Base-by-base conservation (phyloP, 2,329 filamentous ascomycete genomes). In the Claviceps sp. region DNA sequence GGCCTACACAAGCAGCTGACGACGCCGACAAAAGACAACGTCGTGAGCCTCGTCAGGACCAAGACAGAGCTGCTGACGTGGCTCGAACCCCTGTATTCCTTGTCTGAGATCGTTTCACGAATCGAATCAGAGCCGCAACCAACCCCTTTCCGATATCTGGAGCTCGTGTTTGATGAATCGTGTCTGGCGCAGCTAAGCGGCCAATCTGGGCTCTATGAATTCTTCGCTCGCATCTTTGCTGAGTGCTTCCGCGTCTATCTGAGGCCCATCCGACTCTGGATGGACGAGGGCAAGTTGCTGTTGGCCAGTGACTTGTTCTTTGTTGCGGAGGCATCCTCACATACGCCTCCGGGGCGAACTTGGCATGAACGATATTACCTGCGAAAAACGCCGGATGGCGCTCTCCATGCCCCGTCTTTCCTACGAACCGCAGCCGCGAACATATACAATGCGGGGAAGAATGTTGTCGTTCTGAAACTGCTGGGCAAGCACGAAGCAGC, bases 371-470 rank as follows among this genome's bases (percentile, higher is more conserved):
- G 84, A 59, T 96, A 83, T 64, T 73, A 76, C 22, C 70, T 96
- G 14, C 79, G 83, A 26, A 73, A 70, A 13, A 80, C 81, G 1
- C 65, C 75, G 3, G 72, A 80, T 43, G 81, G 82, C 16, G 68
- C 69, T 1, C 65, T 89, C 1, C 81, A 85, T 59, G 82, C 84
- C 0, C 90, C 91, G 0, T 75, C 70, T 2, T 96, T 95, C 57
- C 73, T 96, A 4, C 79, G 82, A 41, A 76, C 83, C 2, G 78
- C 83, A 2, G 81, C 80, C 0, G 70, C 73, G 24, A 85, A 82
- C 56, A 88, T 96, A 40, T 91, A 95, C 60, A 89, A 84, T 1
- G 84, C 88, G 1, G 91, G 91, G 0, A 96, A 96, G 67, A 94
- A 85, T 59, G 83, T 93, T 52, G 80, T 93, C 1, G 85, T 96